Base-by-base conservation (phyloP, 371 early-diverging fungal genomes). In the Zopfochytrium polystomum region DNA sequence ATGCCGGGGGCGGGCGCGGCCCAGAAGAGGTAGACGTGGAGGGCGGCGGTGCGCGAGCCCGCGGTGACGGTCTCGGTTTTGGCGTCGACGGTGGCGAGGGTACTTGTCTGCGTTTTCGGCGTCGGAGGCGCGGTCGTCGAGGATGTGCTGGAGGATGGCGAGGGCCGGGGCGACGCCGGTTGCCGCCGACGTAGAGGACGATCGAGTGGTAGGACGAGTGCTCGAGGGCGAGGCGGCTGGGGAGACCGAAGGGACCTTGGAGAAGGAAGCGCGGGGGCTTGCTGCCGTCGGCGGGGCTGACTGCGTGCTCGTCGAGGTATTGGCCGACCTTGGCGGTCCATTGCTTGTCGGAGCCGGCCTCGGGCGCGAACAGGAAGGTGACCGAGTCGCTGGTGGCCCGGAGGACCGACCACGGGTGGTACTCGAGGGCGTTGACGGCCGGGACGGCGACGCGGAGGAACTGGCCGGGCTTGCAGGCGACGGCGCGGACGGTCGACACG, bases 401-500 rank as follows among this genome's bases (percentile, higher is more conserved):
- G 25, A 48, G 50, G 50, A 63, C 56, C 4, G 32, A 31, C 50
- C 49, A 56, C 13, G 66, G 70, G 52, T 70, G 70, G 42, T 20
- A 70, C 35, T 70, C 66, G 53, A 51, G 27, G 7, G 23, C 30
- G 13, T 66, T 58, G 38, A 66, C 33, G 25, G 30, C 23, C 7
- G 70, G 70, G 1, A 62, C 7, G 43, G 29, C 30, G 50, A 70
- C 33, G 26, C 57, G 58, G 35, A 59, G 51, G 55, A 46, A 70
- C 55, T 66, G 58, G 26, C 63, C 66, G 5, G 56, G 50, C 13
- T 22, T 15, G 11, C 50, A 32, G 27, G 45, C 23, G 27, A n/a
- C 26, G 22, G 57, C 35, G 25, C 35, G 43, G 15, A 4, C 33
- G 13, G 55, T 63, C 4, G 55, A 5, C 15, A 63, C 31, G 4